Base-by-base conservation (phyloP, 345 rosid species). In the Punica granatum region DNA sequence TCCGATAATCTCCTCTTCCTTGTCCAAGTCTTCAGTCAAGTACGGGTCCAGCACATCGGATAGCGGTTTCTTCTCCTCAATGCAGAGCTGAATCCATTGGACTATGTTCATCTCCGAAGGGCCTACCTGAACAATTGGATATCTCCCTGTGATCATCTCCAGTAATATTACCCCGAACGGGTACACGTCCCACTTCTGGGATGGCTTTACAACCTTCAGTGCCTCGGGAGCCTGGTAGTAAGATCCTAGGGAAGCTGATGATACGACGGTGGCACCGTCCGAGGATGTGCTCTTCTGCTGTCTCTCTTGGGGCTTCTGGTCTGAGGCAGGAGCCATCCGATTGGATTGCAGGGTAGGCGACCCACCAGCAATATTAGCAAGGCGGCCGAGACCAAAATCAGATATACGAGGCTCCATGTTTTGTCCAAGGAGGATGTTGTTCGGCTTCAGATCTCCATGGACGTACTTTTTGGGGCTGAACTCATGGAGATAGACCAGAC, bases 151-250 rank as follows among this genome's bases (percentile, higher is more conserved):
- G 62, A 94, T 86, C 85, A 91, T 68, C 77, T 89, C 99, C 31
- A 94, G 83, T 61, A 91, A 69, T 72, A 94, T 88, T 69, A 91
- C 90, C 31, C 98, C 99, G 15, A 70, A 89, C 6, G 98, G 91
- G 84, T 91, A 94, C 6, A 91, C 84, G 76, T 94, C 99, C 99
- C 99, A 94, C 77, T 89, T 94, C 72, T 94, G 98, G 3, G 99
- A 94, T 18, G 97, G 97, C 77, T 91, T 94, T 64, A 91, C 82
- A 60, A 79, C 81, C 79, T 89, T 94, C 63, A 84, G 75, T 41
- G 92, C 88, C 80, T 94, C 97, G 0, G 98, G 98, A 51, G 98
- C 98, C 75, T 86, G 96, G 75, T 94, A 94, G 64, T 79, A 79
- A 11, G 91, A 83, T 34, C 83, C 88, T 77, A 81, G 68, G 73